Conservation (phyloP, 2,329 filamentous ascomycete species). For the Ophiostoma sp. region DNA sequence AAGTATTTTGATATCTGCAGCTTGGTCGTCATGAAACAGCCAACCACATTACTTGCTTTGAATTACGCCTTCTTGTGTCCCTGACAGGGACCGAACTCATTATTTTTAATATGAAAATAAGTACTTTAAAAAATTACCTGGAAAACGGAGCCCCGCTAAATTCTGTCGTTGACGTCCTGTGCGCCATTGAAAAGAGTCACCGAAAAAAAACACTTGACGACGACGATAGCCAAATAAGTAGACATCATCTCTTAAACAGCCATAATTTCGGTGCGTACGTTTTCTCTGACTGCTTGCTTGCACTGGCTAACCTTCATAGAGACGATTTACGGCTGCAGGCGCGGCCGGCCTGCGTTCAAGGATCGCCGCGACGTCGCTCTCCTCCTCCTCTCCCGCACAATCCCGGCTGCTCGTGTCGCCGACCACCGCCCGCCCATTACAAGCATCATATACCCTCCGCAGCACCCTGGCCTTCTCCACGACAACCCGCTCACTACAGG, state of each 20-base stretch:
- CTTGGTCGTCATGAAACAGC: not conserved
- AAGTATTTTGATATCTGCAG: too few relatives aligned
- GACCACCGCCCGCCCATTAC: not conserved
- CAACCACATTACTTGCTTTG: constrained; percentile 11
- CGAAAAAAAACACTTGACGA: constrained; percentile 12
- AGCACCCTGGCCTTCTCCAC: constrained; percentile 56
- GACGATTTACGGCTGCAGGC: constrained; percentile 19
- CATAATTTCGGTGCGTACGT: constrained; percentile 19
- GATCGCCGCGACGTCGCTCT: not conserved
- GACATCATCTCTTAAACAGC: not conserved
- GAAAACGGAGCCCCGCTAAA: constrained; percentile 22
- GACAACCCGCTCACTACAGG: not conserved
- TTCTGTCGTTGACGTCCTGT: constrained; percentile 10
- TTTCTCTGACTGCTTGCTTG: not conserved
- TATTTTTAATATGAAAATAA: not conserved
- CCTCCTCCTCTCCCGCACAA: not conserved
- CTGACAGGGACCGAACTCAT: not conserved
- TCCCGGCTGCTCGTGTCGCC: constrained; percentile 9
- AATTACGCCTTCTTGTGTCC: constrained; percentile 14
- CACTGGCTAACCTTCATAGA: constrained; percentile 4
- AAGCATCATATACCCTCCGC: constrained; percentile 30
- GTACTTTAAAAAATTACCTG: not conserved
- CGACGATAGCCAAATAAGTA: not conserved
- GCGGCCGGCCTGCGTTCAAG: constrained; percentile 12
- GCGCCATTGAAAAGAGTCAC: not conserved